Evolutionary conservation across 2,329 filamentous ascomycete genomes (phyloP).

Genomic region (Fusarium euwallaceae): DNA sequence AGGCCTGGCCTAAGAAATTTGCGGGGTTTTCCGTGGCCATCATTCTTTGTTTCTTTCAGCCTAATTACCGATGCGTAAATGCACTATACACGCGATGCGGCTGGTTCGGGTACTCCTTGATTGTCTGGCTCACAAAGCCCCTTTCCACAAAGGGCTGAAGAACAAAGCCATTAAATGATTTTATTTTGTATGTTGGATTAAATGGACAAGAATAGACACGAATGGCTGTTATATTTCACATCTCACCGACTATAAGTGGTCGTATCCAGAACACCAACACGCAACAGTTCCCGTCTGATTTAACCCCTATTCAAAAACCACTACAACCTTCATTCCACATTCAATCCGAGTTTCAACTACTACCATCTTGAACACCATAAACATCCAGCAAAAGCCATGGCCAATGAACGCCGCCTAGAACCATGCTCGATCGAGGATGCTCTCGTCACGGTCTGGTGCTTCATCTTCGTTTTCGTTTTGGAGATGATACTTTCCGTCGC

Average conservation of each 20-base stretch:
- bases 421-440: neutral
- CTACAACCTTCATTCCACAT: neutral
- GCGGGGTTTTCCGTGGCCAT: neutral
- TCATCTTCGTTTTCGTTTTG: neutral
- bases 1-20: neutral
- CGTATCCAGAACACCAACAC: neutral
- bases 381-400: neutral
- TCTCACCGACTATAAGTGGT: neutral
- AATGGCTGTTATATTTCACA: neutral
- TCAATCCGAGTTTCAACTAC: neutral
- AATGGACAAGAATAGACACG: neutral
- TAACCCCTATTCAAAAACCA: neutral
- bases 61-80: neutral
- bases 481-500: neutral
- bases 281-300: neutral
- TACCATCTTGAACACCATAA: neutral
- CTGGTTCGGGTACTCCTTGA: neutral
- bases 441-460: neutral
- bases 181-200: neutral
- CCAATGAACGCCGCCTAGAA: neutral
- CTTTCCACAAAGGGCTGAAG: neutral
- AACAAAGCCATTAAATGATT: neutral
- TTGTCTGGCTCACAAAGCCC: neutral
- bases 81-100: neutral
- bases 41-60: neutral